These are phyloP conservation scores for Plasmodium gaboni DNA, from an alignment of 169 alveolate species.

Conservation along the genomic window DNA sequence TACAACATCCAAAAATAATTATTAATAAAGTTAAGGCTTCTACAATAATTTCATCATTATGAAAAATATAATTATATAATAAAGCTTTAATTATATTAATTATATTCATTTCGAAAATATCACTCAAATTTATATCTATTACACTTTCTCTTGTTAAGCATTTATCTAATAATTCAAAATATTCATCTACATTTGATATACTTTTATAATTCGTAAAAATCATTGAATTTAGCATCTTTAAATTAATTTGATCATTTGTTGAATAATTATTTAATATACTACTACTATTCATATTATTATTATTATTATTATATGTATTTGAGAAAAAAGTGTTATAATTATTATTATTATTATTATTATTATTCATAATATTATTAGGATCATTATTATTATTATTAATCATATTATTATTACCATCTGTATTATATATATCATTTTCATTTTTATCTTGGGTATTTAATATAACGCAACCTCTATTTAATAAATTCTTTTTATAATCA, in stretches of 20 bases:
- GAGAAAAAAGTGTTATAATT: slow-evolving; percentile 11
- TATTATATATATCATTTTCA: slow-evolving; percentile 34
- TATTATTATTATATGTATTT: slow-evolving; percentile 24
- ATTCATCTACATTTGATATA: slow-evolving; percentile 71
- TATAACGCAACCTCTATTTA: slow-evolving; percentile 72
- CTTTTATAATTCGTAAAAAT: slow-evolving; percentile 69
- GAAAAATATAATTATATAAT: slow-evolving; percentile 64
- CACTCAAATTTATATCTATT: slow-evolving; percentile 70
- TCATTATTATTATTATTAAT: slow-evolving; percentile 16
- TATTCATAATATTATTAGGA: background rate
- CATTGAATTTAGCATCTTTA: slow-evolving; percentile 64
- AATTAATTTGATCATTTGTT: slow-evolving; percentile 43
- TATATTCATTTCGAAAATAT: slow-evolving; percentile 73
- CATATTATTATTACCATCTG: background rate
- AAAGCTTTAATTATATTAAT: slow-evolving; percentile 42
- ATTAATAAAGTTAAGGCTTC: slow-evolving; percentile 71
- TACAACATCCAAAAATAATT: slow-evolving; percentile 71
- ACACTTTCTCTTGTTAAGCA: slow-evolving; percentile 70
- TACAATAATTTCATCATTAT: slow-evolving; percentile 74
- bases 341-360: slow-evolving; percentile 9
- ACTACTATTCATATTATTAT: slow-evolving; percentile 17
- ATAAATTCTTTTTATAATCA: slow-evolving; percentile 69
- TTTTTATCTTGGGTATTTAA: slow-evolving; percentile 64
- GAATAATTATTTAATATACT: slow-evolving; percentile 26
- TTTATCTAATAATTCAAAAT: slow-evolving; percentile 68